phyloP scores from a whole-genome alignment of 768 basidiomycete species.

The Suillus variegatus region DNA sequence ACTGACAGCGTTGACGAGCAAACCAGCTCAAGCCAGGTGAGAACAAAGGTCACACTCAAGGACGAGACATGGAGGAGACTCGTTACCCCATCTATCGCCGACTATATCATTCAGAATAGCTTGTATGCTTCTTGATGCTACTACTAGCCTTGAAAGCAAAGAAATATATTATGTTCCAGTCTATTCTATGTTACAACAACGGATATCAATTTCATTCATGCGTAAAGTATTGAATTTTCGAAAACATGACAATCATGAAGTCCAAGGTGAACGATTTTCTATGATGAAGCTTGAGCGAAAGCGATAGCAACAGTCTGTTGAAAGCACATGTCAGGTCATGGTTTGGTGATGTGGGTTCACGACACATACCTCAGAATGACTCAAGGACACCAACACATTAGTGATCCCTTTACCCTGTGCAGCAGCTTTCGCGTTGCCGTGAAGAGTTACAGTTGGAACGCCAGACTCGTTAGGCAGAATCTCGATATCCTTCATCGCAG shows the following conservation, averaged over 20 bases:
- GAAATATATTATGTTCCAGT: conserved; percentile 13
- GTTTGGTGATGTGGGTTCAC: neutral
- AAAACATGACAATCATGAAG: neutral
- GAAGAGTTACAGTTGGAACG: conserved; percentile 72
- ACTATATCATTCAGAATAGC: conserved; percentile 50
- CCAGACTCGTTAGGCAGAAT: conserved; percentile 82
- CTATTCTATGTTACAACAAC: conserved; percentile 6
- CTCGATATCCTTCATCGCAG: conserved; percentile 97
- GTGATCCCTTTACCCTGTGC: conserved; percentile 74
- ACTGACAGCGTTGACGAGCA: conserved; percentile 49
- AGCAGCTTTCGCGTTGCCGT: conserved; percentile 76
- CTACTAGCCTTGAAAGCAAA: conserved; percentile 1
- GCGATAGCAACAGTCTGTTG: conserved; percentile 79
- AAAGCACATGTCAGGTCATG: conserved; percentile 20
- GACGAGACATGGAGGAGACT: conserved; percentile 45
- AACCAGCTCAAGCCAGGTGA: conserved; percentile 70
- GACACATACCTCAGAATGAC: conserved; percentile 86
- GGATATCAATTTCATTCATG: conserved; percentile 4
- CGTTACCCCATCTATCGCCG: conserved; percentile 46
- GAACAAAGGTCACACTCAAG: conserved; percentile 31
- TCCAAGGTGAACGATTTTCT: conserved; percentile 8
- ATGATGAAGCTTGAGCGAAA: conserved; percentile 72
- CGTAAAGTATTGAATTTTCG: conserved; percentile 3
- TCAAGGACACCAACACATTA: conserved; percentile 80
- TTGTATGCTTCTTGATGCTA: conserved; percentile 41